Evolutionary conservation across 2,329 filamentous ascomycete genomes (phyloP).

Genomic region (Penicillium sp.): DNA sequence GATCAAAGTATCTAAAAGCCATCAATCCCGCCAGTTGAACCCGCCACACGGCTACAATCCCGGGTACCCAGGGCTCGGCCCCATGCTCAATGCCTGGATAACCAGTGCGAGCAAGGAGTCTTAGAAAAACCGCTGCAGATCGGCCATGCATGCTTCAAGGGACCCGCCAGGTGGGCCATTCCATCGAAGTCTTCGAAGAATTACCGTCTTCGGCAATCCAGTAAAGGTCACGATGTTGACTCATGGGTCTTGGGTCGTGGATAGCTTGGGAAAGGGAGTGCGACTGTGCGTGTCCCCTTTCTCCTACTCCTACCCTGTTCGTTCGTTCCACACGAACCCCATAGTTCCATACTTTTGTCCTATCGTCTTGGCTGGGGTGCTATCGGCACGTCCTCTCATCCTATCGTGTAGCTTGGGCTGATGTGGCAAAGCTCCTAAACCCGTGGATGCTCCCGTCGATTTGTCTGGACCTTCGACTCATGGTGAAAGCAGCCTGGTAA

Average conservation of each 20-base stretch:
- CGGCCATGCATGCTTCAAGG: conserved; percentile 20
- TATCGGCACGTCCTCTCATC: neutral
- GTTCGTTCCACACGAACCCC: neutral
- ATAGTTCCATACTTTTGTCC: neutral
- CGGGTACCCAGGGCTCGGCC: neutral
- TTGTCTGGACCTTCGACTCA: conserved; percentile 36
- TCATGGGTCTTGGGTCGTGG: neutral
- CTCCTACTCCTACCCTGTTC: neutral
- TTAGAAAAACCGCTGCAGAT: conserved; percentile 15
- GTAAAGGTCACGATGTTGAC: neutral
- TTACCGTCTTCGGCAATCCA: conserved; percentile 19
- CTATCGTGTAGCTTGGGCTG: conserved; percentile 9
- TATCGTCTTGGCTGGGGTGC: neutral
- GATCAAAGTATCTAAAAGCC: conserved; percentile 2
- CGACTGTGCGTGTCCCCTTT: neutral
- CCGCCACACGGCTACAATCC: conserved; percentile 10
- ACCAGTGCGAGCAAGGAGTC: conserved; percentile 15
- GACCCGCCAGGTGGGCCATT: conserved; percentile 22
- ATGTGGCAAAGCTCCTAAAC: conserved; percentile 29
- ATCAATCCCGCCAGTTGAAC: neutral
- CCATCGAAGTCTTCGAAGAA: conserved; percentile 27
- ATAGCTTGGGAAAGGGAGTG: neutral
- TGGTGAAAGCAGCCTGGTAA: conserved; percentile 32
- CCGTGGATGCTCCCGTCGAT: conserved; percentile 34
- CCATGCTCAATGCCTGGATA: neutral